phyloP scores from a whole-genome alignment of 75 land plant species.

The Selaginella moellendorffii region DNA sequence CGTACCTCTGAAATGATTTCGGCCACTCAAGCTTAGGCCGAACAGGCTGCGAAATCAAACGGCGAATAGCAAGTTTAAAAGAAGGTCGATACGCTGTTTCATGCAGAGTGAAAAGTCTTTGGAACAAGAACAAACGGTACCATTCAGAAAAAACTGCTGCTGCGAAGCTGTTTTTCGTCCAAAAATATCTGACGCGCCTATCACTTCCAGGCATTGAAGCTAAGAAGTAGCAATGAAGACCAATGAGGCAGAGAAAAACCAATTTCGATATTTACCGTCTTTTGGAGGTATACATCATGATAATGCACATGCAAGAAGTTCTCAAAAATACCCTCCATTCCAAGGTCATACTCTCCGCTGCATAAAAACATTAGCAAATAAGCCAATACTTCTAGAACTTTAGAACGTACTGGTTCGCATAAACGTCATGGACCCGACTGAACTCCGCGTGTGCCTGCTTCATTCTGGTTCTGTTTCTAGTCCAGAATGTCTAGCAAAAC shows the following conservation, averaged over 20 bases:
- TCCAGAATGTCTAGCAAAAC: conserved; percentile 59
- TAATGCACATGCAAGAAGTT: conserved; percentile 64
- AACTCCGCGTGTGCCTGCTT: conserved; percentile 24
- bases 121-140: too few species aligned
- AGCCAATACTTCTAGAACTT: background rate
- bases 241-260: too few species aligned
- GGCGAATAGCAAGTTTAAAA: conserved; percentile 36
- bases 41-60: conserved; percentile 52
- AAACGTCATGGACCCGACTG: conserved; percentile 40
- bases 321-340: conserved; percentile 77
- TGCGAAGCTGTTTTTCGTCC: conserved; percentile 32
- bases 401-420: conserved; percentile 59
- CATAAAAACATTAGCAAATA: too few species aligned
- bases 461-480: conserved; percentile 30
- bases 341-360: conserved; percentile 86
- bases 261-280: conserved; percentile 63
- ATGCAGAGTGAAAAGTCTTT: background rate
- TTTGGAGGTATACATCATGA: conserved; percentile 79
- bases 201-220: conserved; percentile 58
- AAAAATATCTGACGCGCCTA: conserved; percentile 55
- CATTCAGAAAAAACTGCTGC: conserved; percentile 58
- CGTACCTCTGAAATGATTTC: conserved; percentile 66
- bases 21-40: conserved; percentile 90
- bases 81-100: conserved; percentile 67
- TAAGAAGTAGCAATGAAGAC: too few species aligned